Conservation (phyloP, 257 asterid species). For the Paulownia fortunei region DNA sequence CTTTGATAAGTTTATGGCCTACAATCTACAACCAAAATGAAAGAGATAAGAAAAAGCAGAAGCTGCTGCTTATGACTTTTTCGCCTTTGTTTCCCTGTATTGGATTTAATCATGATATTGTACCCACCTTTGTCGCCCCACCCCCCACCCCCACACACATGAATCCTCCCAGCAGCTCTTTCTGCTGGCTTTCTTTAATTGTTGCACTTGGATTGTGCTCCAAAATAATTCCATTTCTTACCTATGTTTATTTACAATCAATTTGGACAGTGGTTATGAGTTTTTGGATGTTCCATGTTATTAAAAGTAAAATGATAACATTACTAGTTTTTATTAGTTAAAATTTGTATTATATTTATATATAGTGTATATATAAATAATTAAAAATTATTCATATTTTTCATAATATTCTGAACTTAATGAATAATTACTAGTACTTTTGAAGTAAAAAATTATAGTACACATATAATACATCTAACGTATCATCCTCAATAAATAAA, state of each 20-base stretch:
- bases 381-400: too few species aligned
- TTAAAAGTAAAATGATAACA: too few species aligned
- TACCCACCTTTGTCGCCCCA: conserved; percentile 38
- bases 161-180: conserved; percentile 5
- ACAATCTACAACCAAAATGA: background rate
- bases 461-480: too few species aligned
- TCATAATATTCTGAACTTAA: too few species aligned
- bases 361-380: too few species aligned
- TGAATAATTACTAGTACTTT: too few species aligned
- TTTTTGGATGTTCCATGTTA: too few species aligned
- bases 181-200: conserved; percentile 4
- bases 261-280: too few species aligned
- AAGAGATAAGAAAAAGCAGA: conserved; percentile 24
- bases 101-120: conserved; percentile 39
- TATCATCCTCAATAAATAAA: too few species aligned
- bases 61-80: conserved; percentile 30
- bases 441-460: too few species aligned
- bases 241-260: background rate
- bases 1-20: conserved; percentile 6
- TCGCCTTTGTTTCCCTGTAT: conserved; percentile 5
- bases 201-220: background rate
- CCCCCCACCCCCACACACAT: conserved; percentile 43
- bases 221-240: background rate
- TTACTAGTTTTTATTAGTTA: too few species aligned
- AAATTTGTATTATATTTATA: too few species aligned